phyloP scores from a whole-genome alignment of 768 basidiomycete genomes.

The Gloeopeniophorella convolvens region DNA sequence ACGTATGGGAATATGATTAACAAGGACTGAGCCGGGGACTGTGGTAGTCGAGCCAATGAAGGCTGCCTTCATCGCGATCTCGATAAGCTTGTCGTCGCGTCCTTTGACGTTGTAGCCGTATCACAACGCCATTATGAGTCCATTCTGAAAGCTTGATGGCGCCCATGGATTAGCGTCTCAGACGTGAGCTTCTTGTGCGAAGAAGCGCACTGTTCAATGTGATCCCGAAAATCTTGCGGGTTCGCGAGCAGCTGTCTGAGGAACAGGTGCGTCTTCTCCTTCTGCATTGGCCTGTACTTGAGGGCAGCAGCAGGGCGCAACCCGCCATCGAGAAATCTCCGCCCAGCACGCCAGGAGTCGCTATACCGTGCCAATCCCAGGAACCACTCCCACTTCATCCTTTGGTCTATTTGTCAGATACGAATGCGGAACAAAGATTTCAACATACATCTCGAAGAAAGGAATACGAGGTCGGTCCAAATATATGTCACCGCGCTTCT shows the following conservation, averaged over 20 bases:
- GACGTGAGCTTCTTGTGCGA: neutral
- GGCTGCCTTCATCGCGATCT: no score
- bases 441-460: conserved; percentile 1
- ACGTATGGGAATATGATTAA: no score
- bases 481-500: conserved; percentile 40
- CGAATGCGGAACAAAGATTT: neutral
- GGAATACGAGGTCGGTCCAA: conserved; percentile 2
- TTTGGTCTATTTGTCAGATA: neutral
- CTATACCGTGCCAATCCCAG: neutral
- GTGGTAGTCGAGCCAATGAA: no score
- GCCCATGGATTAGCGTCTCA: conserved; percentile 27
- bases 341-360: neutral
- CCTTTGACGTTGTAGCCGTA: neutral
- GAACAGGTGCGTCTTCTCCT: neutral
- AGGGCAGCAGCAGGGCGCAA: neutral
- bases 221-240: neutral
- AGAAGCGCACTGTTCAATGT: neutral
- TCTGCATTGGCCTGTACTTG: neutral
- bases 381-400: conserved; percentile 1
- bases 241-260: neutral
- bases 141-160: neutral
- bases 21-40: no score
- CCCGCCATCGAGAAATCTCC: conserved; percentile 6
- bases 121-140: neutral
- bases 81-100: neutral